phyloP scores from a whole-genome alignment of 2,329 filamentous ascomycete genomes.

The Trichophaea hybrida region DNA sequence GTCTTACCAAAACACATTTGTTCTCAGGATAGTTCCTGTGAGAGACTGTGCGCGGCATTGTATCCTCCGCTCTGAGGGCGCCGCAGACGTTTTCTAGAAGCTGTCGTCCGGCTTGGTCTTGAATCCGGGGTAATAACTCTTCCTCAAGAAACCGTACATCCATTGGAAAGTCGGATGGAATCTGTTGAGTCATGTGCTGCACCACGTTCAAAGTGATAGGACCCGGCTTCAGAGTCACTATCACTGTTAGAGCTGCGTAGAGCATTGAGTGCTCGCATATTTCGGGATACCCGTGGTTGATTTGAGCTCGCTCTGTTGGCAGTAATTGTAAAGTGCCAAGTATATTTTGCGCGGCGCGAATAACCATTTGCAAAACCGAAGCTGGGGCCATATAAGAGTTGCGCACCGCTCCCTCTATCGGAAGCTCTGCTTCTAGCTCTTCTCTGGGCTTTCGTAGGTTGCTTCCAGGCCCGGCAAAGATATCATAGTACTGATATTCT shows the following conservation, averaged over 20 bases:
- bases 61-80: constrained; percentile 42
- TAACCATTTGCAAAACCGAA: constrained; percentile 50
- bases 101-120: constrained; percentile 25
- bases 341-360: constrained; percentile 69
- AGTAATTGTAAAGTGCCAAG: constrained; percentile 50
- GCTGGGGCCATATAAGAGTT: constrained; percentile 46
- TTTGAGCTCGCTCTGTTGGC: constrained; percentile 28
- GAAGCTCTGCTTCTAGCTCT: constrained; percentile 39
- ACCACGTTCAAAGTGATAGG: constrained; percentile 28
- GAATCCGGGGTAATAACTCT: constrained; percentile 30
- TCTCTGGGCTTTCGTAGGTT: constrained; percentile 46
- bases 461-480: constrained; percentile 5
- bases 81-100: constrained; percentile 42
- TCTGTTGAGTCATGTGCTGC: constrained; percentile 29
- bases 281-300: constrained; percentile 28
- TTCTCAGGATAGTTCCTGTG: constrained; percentile 15
- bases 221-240: constrained; percentile 29
- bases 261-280: constrained; percentile 31
- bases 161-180: constrained; percentile 31
- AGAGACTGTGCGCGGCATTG: constrained; percentile 35
- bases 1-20: constrained; percentile 28
- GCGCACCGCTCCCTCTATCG: constrained; percentile 29
- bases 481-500: constrained; percentile 4
- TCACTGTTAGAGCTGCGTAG: constrained; percentile 32
- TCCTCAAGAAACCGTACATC: constrained; percentile 32